These are phyloP conservation scores for Irpex sp. DNA, from an alignment of 1,284 basidiomycete genomes.

Conservation along the genomic window DNA sequence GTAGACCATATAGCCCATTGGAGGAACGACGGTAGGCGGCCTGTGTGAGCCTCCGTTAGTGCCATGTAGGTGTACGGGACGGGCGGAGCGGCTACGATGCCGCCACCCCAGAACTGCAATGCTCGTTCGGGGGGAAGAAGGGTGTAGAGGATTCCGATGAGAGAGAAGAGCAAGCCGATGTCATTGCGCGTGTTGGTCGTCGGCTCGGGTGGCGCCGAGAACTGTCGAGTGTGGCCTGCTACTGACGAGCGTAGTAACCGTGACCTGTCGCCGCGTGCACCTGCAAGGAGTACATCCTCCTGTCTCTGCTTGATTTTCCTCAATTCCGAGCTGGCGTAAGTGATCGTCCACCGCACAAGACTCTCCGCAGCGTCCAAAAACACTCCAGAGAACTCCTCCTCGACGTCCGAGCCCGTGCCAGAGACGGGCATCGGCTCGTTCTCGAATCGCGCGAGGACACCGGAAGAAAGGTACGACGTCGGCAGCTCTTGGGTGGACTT, in stretches of 20 bases:
- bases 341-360: constrained; percentile 72
- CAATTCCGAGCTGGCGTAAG: constrained; percentile 81
- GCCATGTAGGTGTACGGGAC: constrained; percentile 47
- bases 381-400: constrained; percentile 64
- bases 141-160: constrained; percentile 80
- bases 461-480: constrained; percentile 38
- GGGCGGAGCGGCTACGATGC: constrained; percentile 34
- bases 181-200: constrained; percentile 62
- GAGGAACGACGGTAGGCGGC: constrained; percentile 75
- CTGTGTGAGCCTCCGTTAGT: constrained; percentile 51
- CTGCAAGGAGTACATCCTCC: constrained; percentile 76
- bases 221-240: constrained; percentile 24
- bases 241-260: constrained; percentile 44
- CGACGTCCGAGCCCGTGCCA: constrained; percentile 54
- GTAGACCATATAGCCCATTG: constrained; percentile 87
- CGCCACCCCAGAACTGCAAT: constrained; percentile 83
- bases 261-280: constrained; percentile 54
- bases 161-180: constrained; percentile 79
- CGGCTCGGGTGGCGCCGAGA: constrained; percentile 25
- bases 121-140: constrained; percentile 73
- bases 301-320: constrained; percentile 89
- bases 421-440: constrained; percentile 33
- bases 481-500: constrained; percentile 30
- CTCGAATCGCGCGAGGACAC: not conserved
- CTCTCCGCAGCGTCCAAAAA: constrained; percentile 70